Evolutionary conservation across 805 yeast species (phyloP).

Genomic region (Yamadazyma sp.): DNA sequence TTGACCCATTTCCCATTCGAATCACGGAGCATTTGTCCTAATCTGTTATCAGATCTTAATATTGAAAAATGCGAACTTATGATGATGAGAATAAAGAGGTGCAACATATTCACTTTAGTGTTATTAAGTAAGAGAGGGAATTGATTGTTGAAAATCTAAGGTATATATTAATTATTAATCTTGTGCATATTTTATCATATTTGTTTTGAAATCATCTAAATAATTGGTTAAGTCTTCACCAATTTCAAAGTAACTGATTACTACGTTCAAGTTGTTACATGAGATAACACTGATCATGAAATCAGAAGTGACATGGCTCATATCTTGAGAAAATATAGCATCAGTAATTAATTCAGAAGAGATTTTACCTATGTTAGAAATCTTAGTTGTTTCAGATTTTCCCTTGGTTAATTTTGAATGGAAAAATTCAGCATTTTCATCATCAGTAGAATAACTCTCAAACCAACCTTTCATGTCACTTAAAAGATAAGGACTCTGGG

Average conservation of each 20-base stretch:
- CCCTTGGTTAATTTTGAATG: slow-evolving; percentile 18
- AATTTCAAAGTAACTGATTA: slow-evolving; percentile 28
- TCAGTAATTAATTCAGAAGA: slow-evolving; percentile 19
- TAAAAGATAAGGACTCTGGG: slow-evolving; percentile 22
- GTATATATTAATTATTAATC: neutral
- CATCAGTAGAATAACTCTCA: slow-evolving; percentile 12
- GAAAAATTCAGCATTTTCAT: slow-evolving; percentile 19
- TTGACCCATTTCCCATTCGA: slow-evolving; percentile 33
- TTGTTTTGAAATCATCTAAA: slow-evolving; percentile 16
- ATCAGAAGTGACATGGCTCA: slow-evolving; percentile 33
- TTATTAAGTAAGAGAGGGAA: neutral
- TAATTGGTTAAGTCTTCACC: slow-evolving; percentile 20
- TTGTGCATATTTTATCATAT: slow-evolving; percentile 15
- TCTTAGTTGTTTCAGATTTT: slow-evolving; percentile 29
- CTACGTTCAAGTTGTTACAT: slow-evolving; percentile 26
- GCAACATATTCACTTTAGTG: neutral
- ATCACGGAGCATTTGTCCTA: slow-evolving; percentile 18
- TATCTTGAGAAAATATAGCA: slow-evolving; percentile 34
- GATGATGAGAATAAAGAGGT: neutral
- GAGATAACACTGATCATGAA: slow-evolving; percentile 31
- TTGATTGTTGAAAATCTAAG: neutral
- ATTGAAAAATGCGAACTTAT: too few species aligned
- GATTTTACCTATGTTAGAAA: slow-evolving; percentile 35
- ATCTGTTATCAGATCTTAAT: neutral
- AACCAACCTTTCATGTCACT: slow-evolving; percentile 20